Percentiles rank a stretch among this genome's conserved stretches.
Conservation (phyloP, 805 yeast genomes). For the Kodamaea leandrae region DNA sequence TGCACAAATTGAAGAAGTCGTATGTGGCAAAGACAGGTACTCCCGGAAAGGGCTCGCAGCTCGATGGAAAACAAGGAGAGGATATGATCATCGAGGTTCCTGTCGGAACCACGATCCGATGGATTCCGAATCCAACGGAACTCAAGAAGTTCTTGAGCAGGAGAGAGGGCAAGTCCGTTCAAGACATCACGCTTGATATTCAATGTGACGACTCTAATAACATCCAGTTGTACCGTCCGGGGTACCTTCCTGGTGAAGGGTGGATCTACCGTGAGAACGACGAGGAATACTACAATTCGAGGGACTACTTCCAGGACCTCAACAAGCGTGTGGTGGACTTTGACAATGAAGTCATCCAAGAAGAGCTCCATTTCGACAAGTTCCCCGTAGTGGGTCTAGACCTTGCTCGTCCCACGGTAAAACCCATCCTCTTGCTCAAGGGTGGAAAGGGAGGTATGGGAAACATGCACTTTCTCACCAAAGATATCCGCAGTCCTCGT, state of each 20-base stretch:
- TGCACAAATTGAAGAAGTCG: conserved; percentile 64
- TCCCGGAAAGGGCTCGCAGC: conserved; percentile 69
- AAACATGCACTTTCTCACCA: conserved; percentile 89
- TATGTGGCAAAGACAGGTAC: conserved; percentile 74
- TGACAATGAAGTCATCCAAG: conserved; percentile 55
- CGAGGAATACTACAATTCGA: conserved; percentile 62
- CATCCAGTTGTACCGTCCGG: conserved; percentile 62
- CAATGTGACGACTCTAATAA: conserved; percentile 25
- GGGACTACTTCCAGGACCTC: conserved; percentile 65
- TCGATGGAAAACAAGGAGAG: conserved; percentile 83
- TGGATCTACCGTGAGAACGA: conserved; percentile 85
- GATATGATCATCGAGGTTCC: conserved; percentile 85
- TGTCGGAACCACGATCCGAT: conserved; percentile 80
- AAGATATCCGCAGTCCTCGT: conserved; percentile 82
- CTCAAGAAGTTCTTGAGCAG: conserved; percentile 30
- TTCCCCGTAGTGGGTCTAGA: conserved; percentile 86
- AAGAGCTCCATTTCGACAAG: conserved; percentile 61
- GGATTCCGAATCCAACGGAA: conserved; percentile 74
- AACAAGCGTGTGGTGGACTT: conserved; percentile 61
- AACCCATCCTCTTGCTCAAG: conserved; percentile 65
- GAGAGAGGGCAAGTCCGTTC: conserved; percentile 16
- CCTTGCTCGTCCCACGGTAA: conserved; percentile 53
- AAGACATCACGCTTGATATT: conserved; percentile 32
- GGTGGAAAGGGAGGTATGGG: conserved; percentile 98
- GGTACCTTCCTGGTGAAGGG: conserved; percentile 71